Conservation (phyloP, 768 basidiomycete species). For the Xanthoconium purpureum region DNA sequence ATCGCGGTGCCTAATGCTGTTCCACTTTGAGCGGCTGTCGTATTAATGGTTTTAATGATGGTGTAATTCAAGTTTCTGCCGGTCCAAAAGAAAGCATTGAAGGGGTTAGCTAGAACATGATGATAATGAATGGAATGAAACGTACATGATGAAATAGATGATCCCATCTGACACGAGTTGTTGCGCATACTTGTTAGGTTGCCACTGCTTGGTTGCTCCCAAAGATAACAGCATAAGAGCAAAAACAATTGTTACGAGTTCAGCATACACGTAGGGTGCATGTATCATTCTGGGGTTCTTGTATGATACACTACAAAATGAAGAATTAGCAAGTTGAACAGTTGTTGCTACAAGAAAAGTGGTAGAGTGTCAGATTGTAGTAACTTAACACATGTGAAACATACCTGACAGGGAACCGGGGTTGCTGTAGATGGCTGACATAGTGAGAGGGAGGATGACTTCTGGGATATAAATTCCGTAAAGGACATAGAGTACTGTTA, state of each 20-base stretch:
- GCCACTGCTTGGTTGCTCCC: conserved; percentile 8
- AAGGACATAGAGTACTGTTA: background rate
- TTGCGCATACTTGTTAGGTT: background rate
- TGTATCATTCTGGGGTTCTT: no score
- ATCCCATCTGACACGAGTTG: background rate
- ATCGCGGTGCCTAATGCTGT: fast-evolving
- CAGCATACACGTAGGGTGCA: no score
- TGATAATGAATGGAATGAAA: no score
- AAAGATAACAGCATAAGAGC: background rate
- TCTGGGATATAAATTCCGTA: background rate
- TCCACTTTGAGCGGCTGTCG: fast-evolving
- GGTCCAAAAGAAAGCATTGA: no score
- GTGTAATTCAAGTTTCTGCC: background rate
- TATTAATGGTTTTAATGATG: fast-evolving
- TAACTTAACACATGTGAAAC: background rate
- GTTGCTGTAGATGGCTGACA: background rate
- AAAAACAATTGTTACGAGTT: background rate
- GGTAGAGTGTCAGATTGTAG: background rate
- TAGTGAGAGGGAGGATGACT: background rate
- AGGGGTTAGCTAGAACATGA: no score
- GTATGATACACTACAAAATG: background rate
- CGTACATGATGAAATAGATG: background rate
- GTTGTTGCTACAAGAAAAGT: background rate
- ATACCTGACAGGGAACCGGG: background rate
- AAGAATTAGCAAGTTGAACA: background rate